These are phyloP conservation scores for Magnolia sinica DNA, from an alignment of 164 flowering plant genomes.

Conservation along the genomic window DNA sequence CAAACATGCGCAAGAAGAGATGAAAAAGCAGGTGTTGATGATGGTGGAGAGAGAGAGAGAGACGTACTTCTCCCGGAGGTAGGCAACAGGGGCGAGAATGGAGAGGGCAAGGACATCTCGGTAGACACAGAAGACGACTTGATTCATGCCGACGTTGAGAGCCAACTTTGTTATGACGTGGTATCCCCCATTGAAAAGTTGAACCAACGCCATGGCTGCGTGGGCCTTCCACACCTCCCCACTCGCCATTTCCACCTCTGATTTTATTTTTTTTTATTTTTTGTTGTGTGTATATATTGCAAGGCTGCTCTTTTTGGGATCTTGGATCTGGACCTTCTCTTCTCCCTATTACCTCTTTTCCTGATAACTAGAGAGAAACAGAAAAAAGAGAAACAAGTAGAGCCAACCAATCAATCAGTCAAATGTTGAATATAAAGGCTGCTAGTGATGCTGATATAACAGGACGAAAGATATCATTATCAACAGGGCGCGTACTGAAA, in stretches of 20 bases:
- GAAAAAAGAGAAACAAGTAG: not conserved
- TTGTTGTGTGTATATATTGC: too few relatives aligned
- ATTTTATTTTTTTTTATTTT: too few relatives aligned
- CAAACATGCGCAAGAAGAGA: not conserved
- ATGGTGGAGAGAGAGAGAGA: not conserved
- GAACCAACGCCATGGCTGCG: conserved; percentile 69
- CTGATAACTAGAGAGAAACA: not conserved
- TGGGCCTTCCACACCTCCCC: conserved; percentile 50
- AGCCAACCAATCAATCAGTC: too few relatives aligned
- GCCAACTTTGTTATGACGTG: conserved; percentile 90
- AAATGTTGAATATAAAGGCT: too few relatives aligned
- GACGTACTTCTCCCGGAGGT: conserved; percentile 48
- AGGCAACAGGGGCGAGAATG: conserved; percentile 84
- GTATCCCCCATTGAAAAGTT: conserved; percentile 74
- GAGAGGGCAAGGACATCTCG: conserved; percentile 84
- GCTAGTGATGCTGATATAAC: too few relatives aligned
- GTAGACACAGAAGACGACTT: conserved; percentile 82
- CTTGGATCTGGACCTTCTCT: not conserved
- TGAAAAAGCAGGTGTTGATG: not conserved
- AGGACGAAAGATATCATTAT: too few relatives aligned
- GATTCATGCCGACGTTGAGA: conserved; percentile 83
- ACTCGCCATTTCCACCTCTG: not conserved
- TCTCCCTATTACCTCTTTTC: not conserved
- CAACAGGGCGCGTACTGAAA: too few relatives aligned
- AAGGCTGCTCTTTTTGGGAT: too few relatives aligned